Conservation (phyloP, 2,329 filamentous ascomycete genomes). For the Calonectria multiphialidica region DNA sequence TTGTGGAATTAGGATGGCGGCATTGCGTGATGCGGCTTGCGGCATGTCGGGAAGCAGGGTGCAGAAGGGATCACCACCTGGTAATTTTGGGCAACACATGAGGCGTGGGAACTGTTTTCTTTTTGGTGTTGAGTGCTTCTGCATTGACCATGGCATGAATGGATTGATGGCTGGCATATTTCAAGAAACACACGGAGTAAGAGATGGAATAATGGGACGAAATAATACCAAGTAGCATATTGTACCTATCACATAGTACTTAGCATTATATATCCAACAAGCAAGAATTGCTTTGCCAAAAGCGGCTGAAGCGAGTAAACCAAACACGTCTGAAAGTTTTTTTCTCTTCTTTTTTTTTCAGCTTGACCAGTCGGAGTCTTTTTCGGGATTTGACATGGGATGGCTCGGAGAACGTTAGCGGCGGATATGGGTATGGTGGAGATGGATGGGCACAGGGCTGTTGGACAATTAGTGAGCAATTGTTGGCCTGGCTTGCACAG, state of each 20-base stretch:
- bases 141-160: slow-evolving; percentile 5
- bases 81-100: slow-evolving; percentile 1
- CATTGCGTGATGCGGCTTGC: slow-evolving; percentile 42
- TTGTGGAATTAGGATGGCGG: slow-evolving; percentile 25
- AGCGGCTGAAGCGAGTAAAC: not conserved
- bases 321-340: not conserved
- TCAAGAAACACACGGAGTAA: not conserved
- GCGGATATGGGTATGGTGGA: not conserved
- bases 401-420: not conserved
- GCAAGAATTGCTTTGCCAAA: not conserved
- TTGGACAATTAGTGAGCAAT: slow-evolving; percentile 6
- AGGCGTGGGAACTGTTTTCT: slow-evolving; percentile 5
- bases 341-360: not conserved
- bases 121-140: slow-evolving; percentile 6
- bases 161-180: not conserved
- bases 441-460: not conserved
- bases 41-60: slow-evolving; percentile 20
- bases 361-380: not conserved
- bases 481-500: not conserved
- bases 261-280: slow-evolving; percentile 7
- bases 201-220: slow-evolving; percentile 12
- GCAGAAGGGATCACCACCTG: slow-evolving; percentile 10
- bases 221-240: slow-evolving; percentile 11
- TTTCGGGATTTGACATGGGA: slow-evolving; percentile 2
- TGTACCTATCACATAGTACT: slow-evolving; percentile 17